Base-by-base conservation (phyloP, 495 filamentous ascomycete species). In the Talaromyces stipitatus region DNA sequence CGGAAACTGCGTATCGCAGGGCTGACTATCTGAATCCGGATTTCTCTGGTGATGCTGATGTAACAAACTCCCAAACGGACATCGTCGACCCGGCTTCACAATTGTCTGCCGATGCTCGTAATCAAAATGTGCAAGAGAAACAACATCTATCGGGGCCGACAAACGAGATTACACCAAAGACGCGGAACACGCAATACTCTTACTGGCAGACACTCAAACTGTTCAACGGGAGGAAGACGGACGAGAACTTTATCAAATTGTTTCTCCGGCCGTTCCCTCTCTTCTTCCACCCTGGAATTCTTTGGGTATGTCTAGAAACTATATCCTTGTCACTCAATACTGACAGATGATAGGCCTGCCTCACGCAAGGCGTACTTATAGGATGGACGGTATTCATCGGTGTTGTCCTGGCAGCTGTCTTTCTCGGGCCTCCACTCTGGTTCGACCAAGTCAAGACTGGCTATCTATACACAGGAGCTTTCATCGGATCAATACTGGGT, bases 381-480 rank as follows among this genome's bases (percentile, higher is more conserved):
- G 92, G 92, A 58, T 97, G 92, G 92, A 91, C 90, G 3, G 92
- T 96, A 7, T 86, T 97, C 64, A 94, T 97, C 53, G 91, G 91
- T 48, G 88, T 96, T 24, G 83, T 94, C 54, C 72, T 96, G 23
- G 91, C 89, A 8, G 85, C 83, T 53, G 85, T 96, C 56, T 92
- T 95, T 71, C 75, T 92, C 23, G 81, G 83, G 8, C 83, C 87
- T 2, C 92, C 92, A 0, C 76, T 91, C 24, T 92, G 81, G 78
- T 96, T 92, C 73, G 72, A 78, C 59, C 89, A 95, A 68, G 87
- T 88, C 24, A 67, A 91, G 56, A 89, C 87, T 2, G 92, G 92
- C 10, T 97, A 97, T 63, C 81, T 94, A 53, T 97, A 96, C 69
- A 85, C 87, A 0, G 88, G 88, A 0, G 86, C 92, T 3, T 96